Base-by-base conservation (phyloP, 2,329 filamentous ascomycete genomes). In the Harringtonia lauricola region DNA sequence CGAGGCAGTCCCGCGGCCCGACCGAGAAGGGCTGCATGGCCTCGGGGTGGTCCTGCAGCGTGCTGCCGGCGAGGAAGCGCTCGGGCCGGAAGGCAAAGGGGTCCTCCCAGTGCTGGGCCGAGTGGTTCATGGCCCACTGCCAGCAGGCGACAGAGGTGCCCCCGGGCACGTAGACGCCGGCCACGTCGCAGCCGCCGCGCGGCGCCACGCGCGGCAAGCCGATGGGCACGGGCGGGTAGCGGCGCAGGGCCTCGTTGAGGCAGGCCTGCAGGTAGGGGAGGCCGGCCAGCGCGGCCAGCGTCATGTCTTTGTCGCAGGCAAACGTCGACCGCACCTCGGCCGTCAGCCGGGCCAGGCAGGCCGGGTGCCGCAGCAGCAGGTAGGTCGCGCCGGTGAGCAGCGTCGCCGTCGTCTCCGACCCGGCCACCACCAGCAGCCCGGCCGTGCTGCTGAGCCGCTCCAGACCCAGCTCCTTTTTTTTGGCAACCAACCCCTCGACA, bases 331-430 rank as follows among this genome's bases (percentile, higher is more conserved):
- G 55, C 22, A 63, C 48, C 43, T 61, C 59, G 2, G 43, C 36
- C 17, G 49, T 45, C 8, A 62, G 47, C 21, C 39, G 52, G 1
- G 49, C 24, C 2, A 58, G 48, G 1, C 49, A 49, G 4, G 41
- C 29, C 3, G 55, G 55, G 44, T 59, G 51, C 18, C 48, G 49
- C 28, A 44, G 42, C 22, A 60, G 51, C 22, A 58, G 54, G 45
- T 53, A 61, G 36, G 59, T 47, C 2, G 52, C 44, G 3, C 51
- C 56, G 5, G 56, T 36, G 17, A 55, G 4, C 60, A 65, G 63
- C 5, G 64, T 70, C 7, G 65, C 66, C 8, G 67, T 70, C 1
- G 69, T 72, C 48, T 72, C 69, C 33, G 64, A 67, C 15, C 67
- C 67, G 3, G 64, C 67, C 29, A 66, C 26, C 8, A 47, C 28